Evolutionary conservation across 1,284 basidiomycete genomes (phyloP).

Genomic region (Crepidotus sp.): DNA sequence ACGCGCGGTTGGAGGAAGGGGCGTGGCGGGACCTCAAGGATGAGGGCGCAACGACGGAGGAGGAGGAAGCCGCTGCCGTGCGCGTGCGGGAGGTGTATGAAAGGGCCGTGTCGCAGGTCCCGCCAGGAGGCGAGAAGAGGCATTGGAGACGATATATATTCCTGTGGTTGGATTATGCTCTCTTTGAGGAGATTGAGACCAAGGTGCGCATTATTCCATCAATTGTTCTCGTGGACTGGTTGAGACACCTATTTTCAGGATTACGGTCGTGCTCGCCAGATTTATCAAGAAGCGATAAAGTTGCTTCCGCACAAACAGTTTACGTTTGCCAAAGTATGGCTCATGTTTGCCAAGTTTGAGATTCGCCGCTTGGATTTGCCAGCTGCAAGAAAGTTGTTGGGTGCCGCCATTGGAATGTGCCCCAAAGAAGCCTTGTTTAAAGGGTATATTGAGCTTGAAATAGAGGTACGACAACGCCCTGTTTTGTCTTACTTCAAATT

Average conservation of each 20-base stretch:
- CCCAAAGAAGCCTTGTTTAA: constrained; percentile 93
- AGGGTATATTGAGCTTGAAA: constrained; percentile 89
- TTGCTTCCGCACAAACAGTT: constrained; percentile 94
- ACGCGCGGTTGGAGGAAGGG: constrained; percentile 87
- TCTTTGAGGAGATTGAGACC: constrained; percentile 95
- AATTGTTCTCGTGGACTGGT: constrained; percentile 1
- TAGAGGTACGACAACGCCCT: constrained; percentile 45
- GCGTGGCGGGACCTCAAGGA: constrained; percentile 69
- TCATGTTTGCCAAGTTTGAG: constrained; percentile 89
- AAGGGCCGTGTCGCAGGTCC: constrained; percentile 91
- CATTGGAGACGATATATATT: constrained; percentile 97
- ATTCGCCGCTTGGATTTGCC: constrained; percentile 76
- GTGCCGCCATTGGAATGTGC: constrained; percentile 89
- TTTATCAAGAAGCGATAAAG: constrained; percentile 85
- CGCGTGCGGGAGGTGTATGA: constrained; percentile 93
- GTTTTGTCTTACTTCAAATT: constrained; percentile 22
- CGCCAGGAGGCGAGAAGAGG: constrained; percentile 81
- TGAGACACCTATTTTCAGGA: constrained; percentile 42
- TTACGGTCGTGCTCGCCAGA: constrained; percentile 75
- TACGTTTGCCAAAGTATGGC: constrained; percentile 95
- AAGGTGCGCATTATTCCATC: constrained; percentile 43
- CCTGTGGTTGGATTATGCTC: constrained; percentile 91
- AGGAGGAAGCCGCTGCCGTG: constrained; percentile 46
- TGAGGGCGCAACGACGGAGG: constrained; percentile 65
- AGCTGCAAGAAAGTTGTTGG: constrained; percentile 85